A percentile compares a stretch with the other conserved stretches of the same genome.
Conservation (phyloP, 192 early-diverging fungal genomes). For the Allomyces macrogynus region DNA sequence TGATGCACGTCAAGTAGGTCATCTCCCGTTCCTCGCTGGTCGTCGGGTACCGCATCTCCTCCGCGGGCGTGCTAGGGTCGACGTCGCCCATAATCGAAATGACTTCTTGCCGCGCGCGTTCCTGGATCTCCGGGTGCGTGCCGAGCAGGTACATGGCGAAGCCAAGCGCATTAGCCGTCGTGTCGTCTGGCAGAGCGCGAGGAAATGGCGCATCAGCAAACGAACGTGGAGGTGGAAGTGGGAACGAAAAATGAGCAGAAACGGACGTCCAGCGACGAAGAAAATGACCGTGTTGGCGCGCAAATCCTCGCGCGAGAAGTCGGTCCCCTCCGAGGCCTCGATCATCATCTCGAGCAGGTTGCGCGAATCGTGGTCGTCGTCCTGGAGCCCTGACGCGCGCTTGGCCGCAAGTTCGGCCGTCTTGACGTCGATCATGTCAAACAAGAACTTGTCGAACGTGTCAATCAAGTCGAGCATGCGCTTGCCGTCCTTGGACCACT, state of each 20-base stretch:
- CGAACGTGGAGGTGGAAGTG: no score
- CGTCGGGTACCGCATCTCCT: background rate
- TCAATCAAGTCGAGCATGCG: no score
- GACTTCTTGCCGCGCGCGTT: background rate
- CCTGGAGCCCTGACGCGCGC: background rate
- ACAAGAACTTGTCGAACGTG: background rate
- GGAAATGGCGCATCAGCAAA: background rate
- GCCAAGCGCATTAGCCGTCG: background rate
- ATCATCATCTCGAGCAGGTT: background rate
- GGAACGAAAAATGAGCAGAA: background rate
- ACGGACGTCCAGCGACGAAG: background rate
- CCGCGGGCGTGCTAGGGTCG: background rate
- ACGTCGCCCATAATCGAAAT: background rate
- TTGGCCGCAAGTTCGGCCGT: slow-evolving; percentile 1
- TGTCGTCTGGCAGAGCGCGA: background rate
- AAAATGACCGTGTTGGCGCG: background rate
- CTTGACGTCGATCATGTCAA: background rate
- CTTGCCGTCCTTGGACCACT: no score
- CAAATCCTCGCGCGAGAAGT: background rate
- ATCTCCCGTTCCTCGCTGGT: background rate
- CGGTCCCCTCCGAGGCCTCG: background rate
- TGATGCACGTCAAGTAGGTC: background rate
- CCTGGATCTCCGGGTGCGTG: background rate
- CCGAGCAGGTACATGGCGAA: background rate
- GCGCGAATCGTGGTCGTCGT: background rate